phyloP scores from a whole-genome alignment of 1,284 basidiomycete genomes.

The Cystobasidiaceae sp. region DNA sequence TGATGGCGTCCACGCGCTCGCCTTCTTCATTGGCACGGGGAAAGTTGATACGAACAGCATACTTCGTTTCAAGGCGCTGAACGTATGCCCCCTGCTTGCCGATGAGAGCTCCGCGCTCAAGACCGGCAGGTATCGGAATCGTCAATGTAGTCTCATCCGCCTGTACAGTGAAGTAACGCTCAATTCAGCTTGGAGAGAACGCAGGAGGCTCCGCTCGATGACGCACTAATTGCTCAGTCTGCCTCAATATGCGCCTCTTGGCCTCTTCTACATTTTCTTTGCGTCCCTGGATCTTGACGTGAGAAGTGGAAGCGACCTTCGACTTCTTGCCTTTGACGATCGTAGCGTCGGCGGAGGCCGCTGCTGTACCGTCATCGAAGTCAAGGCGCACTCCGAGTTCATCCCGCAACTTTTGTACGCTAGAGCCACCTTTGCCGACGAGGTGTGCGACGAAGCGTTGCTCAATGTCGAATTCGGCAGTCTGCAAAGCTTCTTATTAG shows the following conservation, averaged over 20 bases:
- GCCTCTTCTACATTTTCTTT: constrained; percentile 97
- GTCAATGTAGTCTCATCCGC: constrained; percentile 91
- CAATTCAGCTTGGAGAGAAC: background rate
- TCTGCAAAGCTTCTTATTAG: constrained; percentile 54
- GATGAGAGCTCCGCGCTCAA: constrained; percentile 86
- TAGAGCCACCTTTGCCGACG: constrained; percentile 80
- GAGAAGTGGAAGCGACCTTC: constrained; percentile 54
- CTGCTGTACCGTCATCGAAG: constrained; percentile 63
- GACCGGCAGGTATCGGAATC: constrained; percentile 63
- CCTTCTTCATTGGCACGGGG: constrained; percentile 66
- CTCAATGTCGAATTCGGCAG: constrained; percentile 80
- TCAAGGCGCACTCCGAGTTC: constrained; percentile 88
- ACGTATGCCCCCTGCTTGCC: constrained; percentile 93
- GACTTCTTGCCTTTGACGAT: constrained; percentile 46
- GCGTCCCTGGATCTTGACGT: constrained; percentile 59
- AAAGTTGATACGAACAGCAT: constrained; percentile 89
- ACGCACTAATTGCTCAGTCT: constrained; percentile 77
- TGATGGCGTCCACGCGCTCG: constrained; percentile 56
- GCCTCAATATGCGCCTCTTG: constrained; percentile 76
- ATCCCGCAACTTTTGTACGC: constrained; percentile 86
- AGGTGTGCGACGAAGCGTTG: constrained; percentile 85
- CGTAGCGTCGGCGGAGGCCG: constrained; percentile 47
- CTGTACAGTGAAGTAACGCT: constrained; percentile 47
- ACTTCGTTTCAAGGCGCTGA: constrained; percentile 87
- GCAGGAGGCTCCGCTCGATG: too few relatives aligned